Evolutionary conservation across 192 early-diverging fungal species (phyloP).

Genomic region (Rhizophagus sp.): DNA sequence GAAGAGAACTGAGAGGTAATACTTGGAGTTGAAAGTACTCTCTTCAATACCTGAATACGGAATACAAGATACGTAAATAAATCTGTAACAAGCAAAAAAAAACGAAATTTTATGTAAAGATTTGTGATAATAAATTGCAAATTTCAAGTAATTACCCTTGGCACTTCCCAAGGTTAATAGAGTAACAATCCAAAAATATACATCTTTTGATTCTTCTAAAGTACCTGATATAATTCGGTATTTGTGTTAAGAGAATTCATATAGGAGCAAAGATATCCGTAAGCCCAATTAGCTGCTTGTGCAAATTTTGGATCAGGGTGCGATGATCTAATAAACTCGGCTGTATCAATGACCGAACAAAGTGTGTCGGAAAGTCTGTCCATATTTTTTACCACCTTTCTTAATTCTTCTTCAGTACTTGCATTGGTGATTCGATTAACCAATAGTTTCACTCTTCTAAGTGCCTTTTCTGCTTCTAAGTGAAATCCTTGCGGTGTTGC

Average conservation of each 20-base stretch:
- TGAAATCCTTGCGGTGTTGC: constrained; percentile 17
- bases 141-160: not conserved
- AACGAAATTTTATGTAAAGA: not conserved
- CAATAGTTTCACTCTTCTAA: constrained; percentile 34
- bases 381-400: constrained; percentile 80
- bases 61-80: not conserved
- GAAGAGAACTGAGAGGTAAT: constrained; percentile 57
- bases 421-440: constrained; percentile 56
- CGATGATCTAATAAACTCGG: constrained; percentile 89
- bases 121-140: not conserved
- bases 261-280: constrained; percentile 72
- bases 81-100: not conserved
- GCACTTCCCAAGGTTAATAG: not conserved
- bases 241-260: constrained; percentile 96
- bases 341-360: constrained; percentile 89
- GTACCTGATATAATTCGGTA: constrained; percentile 75
- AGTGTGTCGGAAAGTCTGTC: constrained; percentile 87
- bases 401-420: constrained; percentile 55
- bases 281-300: constrained; percentile 75
- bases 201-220: not conserved
- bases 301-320: constrained; percentile 78
- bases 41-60: constrained; percentile 59
- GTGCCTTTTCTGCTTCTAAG: constrained; percentile 20
- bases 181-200: not conserved
- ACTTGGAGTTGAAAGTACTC: constrained; percentile 59